Evolutionary conservation across 1,284 basidiomycete genomes (phyloP).

Genomic region (Rhodotorula sp.): DNA sequence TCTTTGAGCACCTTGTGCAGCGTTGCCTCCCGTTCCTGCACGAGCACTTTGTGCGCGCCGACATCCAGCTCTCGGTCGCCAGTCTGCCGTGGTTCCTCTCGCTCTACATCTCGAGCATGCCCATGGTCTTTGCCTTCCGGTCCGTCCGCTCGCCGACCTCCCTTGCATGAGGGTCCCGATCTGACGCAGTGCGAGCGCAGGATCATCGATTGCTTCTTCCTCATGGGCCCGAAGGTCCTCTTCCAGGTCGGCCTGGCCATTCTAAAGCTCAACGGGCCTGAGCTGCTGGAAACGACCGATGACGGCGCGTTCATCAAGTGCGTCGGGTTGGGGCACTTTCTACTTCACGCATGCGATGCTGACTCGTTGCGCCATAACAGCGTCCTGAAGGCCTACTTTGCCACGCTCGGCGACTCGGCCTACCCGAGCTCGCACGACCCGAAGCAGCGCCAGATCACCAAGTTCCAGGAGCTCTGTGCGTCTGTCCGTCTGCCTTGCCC

Average conservation of each 20-base stretch:
- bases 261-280: constrained; percentile 96
- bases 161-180: background rate
- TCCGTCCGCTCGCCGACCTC: background rate
- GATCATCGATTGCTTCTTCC: constrained; percentile 98
- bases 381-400: constrained; percentile 92
- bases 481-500: background rate
- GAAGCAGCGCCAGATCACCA: constrained; percentile 88
- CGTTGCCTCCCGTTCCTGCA: constrained; percentile 77
- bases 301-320: constrained; percentile 96
- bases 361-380: constrained; percentile 52
- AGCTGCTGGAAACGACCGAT: constrained; percentile 90
- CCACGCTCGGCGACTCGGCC: constrained; percentile 88
- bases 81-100: constrained; percentile 94
- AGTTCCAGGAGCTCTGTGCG: constrained; percentile 83
- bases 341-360: background rate
- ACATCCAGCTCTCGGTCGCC: constrained; percentile 95
- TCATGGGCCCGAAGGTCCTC: constrained; percentile 91
- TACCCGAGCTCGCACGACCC: constrained; percentile 88
- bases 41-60: constrained; percentile 86
- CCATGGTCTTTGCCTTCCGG: constrained; percentile 97
- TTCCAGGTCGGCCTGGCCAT: constrained; percentile 94
- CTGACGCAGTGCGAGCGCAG: background rate
- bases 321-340: background rate
- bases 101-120: constrained; percentile 96
- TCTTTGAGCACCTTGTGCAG: constrained; percentile 95